A percentile compares a stretch with the other conserved stretches of the same genome.
Evolutionary conservation across 2,329 filamentous ascomycete genomes (phyloP).

Genomic region (Fusarium lateritium): DNA sequence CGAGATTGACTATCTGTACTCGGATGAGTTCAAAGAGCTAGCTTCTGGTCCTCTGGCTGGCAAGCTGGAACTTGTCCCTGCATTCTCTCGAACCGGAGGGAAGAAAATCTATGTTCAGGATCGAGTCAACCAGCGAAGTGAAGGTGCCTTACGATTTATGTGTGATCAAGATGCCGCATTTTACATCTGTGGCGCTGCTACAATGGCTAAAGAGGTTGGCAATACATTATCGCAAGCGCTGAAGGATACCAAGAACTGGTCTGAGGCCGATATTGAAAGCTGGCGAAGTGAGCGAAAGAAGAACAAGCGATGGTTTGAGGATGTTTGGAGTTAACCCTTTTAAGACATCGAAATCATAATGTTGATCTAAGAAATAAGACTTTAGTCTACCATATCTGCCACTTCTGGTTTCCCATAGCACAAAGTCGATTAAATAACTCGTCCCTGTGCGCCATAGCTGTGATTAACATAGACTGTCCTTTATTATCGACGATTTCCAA

Average conservation of each 20-base stretch:
- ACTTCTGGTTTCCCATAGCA: conserved; percentile 82
- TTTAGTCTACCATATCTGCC: conserved; percentile 71
- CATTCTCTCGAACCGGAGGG: conserved; percentile 18
- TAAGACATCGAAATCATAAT: too few species aligned
- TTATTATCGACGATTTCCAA: conserved; percentile 71
- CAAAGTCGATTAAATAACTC: conserved; percentile 83
- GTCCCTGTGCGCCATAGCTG: conserved; percentile 78
- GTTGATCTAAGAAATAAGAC: not conserved
- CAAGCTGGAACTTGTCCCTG: conserved; percentile 25
- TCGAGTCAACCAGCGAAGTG: conserved; percentile 49
- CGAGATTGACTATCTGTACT: conserved; percentile 69
- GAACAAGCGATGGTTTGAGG: conserved; percentile 65
- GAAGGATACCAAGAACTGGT: conserved; percentile 53
- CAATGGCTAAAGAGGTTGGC: conserved; percentile 61
- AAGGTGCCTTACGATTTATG: conserved; percentile 50
- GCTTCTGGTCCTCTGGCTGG: conserved; percentile 19
- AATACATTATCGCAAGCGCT: conserved; percentile 56
- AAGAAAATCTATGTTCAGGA: conserved; percentile 56
- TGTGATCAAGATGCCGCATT: conserved; percentile 52
- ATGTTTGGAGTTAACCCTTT: conserved; percentile 62
- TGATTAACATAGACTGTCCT: conserved; percentile 69
- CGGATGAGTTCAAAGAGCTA: conserved; percentile 53
- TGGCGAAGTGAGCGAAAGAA: conserved; percentile 64
- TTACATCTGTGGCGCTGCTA: conserved; percentile 59
- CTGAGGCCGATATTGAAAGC: conserved; percentile 57